Base-by-base conservation (phyloP, 805 yeast genomes). In the Ogataea polymorpha region DNA sequence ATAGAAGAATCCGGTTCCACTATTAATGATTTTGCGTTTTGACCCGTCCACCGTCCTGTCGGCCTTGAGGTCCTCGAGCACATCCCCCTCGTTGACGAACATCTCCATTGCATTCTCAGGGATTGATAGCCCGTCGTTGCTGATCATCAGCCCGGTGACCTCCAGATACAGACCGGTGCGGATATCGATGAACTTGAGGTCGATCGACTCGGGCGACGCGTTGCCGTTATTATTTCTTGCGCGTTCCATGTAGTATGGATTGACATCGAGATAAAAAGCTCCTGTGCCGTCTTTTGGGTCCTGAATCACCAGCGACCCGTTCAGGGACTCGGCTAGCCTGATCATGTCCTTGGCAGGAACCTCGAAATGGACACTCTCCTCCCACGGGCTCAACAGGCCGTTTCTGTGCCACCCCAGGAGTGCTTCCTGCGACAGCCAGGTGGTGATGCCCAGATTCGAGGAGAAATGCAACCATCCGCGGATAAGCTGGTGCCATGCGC, bases 81-180 rank as follows among this genome's bases (percentile, higher is more conserved):
- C 41, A 13, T 39, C 41, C 7, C 49, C 47, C 24, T 56, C 59
- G 24, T 51, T 44, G 10, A 25, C 25, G 23, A 48, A 50, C 42
- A 44, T 41, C 15, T 49, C 51, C 35, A 51, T 28, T 2, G 49
- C 32, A 30, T 48, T 42, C 14, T 29, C 23, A n/a, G 55, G 55
- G 4, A 55, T 29, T 2, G 31, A 23, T 13, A 52, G 21, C 4
- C 40, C 44, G 37, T 48, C 43, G 26, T 39, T 41, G 32, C 49
- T 46, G n/a, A 43, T 23, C 10, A 69, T 61, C 25, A 72, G 53
- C 4, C 81, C 87, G 3, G 77, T 72, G 39, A 80, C 67, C 50
- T 80, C 85, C 40, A 80, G 66, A 51, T 76, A 80, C 9, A 71
- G 55, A 8, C 86, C 86, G 2, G 81, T 72, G 41, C 74, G 73